Evolutionary conservation across 768 basidiomycete species (phyloP).

Genomic region (Tricholomella constricta): DNA sequence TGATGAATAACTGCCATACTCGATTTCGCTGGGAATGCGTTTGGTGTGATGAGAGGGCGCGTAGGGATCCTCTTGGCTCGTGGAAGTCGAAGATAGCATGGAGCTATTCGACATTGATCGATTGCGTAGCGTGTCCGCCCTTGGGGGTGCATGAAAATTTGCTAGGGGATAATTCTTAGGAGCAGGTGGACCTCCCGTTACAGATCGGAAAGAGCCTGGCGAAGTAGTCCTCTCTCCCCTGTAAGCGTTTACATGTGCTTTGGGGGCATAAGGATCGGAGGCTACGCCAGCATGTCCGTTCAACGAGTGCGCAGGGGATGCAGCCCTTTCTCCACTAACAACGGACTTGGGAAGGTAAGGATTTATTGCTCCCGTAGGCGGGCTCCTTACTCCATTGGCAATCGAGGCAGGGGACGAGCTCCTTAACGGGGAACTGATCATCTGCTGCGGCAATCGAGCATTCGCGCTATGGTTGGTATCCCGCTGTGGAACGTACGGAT

Average conservation of each 20-base stretch:
- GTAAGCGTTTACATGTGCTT: constrained; percentile 25
- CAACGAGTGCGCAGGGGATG: constrained; percentile 5
- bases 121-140: constrained; percentile 28
- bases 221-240: constrained; percentile 31
- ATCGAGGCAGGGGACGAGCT: constrained; percentile 8
- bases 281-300: constrained; percentile 16
- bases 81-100: constrained; percentile 31
- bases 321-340: constrained; percentile 7
- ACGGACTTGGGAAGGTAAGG: constrained; percentile 11
- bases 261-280: constrained; percentile 40
- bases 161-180: constrained; percentile 8
- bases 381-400: constrained; percentile 2
- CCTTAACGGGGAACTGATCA: constrained; percentile 6
- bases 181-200: constrained; percentile 25
- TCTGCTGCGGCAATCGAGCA: constrained; percentile 1
- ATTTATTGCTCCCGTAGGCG: not conserved
- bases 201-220: constrained; percentile 27
- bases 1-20: constrained; percentile 27
- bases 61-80: constrained; percentile 39
- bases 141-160: constrained; percentile 17
- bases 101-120: constrained; percentile 52
- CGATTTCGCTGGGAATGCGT: constrained; percentile 26
- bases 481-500: constrained; percentile 3
- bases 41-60: constrained; percentile 27
- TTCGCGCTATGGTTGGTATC: not conserved